A percentile compares a stretch with the other conserved stretches of the same genome.
Evolutionary conservation across 768 basidiomycete genomes (phyloP).

Genomic region (Auriscalpium vulgare): DNA sequence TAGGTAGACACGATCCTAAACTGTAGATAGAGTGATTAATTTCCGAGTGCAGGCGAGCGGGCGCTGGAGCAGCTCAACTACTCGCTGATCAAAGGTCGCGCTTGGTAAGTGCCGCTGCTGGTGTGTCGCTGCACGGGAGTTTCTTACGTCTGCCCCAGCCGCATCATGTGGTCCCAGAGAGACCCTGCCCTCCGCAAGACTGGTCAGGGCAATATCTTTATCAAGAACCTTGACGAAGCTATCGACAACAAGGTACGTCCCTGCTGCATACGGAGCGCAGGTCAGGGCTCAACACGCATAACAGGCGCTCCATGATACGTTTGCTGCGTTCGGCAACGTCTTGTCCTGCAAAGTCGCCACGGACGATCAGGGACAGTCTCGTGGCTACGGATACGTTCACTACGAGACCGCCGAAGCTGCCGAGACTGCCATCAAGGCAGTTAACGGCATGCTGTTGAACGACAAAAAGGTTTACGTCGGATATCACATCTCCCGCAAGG

Average conservation of each 20-base stretch:
- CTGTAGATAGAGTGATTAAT: slow-evolving; percentile 6
- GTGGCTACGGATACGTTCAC: slow-evolving; percentile 98
- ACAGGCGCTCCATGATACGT: slow-evolving; percentile 97
- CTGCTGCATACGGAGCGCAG: not conserved
- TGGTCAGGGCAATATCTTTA: slow-evolving; percentile 99
- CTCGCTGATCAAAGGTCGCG: slow-evolving; percentile 95
- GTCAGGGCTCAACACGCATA: not conserved
- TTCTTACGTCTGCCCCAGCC: slow-evolving; percentile 39
- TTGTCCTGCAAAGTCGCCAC: slow-evolving; percentile 98
- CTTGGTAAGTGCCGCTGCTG: slow-evolving; percentile 58
- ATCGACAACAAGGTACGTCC: slow-evolving; percentile 89
- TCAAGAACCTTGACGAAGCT: slow-evolving; percentile 95
- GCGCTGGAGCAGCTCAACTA: slow-evolving; percentile 99
- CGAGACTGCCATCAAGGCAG: slow-evolving; percentile 92
- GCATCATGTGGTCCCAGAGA: slow-evolving; percentile 99
- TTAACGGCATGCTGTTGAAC: slow-evolving; percentile 98
- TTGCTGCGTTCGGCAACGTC: slow-evolving; percentile 97
- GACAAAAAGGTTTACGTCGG: slow-evolving; percentile 99
- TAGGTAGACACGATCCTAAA: slow-evolving; percentile 26
- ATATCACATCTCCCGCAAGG: slow-evolving; percentile 95
- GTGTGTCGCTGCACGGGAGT: not conserved
- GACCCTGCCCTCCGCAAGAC: slow-evolving; percentile 99
- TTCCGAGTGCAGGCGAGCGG: slow-evolving; percentile 65
- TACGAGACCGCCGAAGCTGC: slow-evolving; percentile 98
- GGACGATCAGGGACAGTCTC: slow-evolving; percentile 91